Conservation (phyloP, 2,329 filamentous ascomycete species). For the Monosporascus sp. region DNA sequence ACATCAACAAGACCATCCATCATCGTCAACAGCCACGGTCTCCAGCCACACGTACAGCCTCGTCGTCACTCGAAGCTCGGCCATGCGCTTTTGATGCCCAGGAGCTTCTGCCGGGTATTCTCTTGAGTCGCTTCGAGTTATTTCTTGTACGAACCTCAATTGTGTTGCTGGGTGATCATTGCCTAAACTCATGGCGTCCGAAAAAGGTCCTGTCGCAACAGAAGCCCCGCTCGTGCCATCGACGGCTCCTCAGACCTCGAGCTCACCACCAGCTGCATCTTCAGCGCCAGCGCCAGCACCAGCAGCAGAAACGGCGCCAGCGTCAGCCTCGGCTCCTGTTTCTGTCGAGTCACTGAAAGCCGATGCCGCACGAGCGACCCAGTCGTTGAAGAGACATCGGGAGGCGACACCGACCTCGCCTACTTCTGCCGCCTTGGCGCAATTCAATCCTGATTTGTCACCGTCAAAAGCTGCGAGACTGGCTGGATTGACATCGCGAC, state of each 20-base stretch:
- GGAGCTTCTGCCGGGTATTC: slow-evolving; percentile 16
- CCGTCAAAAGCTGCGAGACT: slow-evolving; percentile 51
- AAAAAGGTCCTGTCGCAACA: slow-evolving; percentile 47
- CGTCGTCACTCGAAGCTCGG: slow-evolving; percentile 21
- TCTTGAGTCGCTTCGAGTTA: slow-evolving; percentile 13
- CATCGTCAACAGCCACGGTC: slow-evolving; percentile 27
- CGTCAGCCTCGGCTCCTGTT: slow-evolving; percentile 20
- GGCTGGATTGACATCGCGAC: slow-evolving; percentile 34
- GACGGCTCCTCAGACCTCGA: slow-evolving; percentile 29
- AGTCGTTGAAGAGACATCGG: slow-evolving; percentile 42
- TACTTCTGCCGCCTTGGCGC: slow-evolving; percentile 22
- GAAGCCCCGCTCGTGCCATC: slow-evolving; percentile 40
- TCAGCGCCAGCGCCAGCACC: slow-evolving; percentile 1
- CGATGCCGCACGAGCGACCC: slow-evolving; percentile 30
- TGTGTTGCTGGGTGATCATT: slow-evolving; percentile 13
- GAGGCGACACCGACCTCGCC: slow-evolving; percentile 40
- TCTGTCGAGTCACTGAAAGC: slow-evolving; percentile 36
- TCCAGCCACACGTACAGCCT: slow-evolving; percentile 31
- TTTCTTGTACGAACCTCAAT: slow-evolving; percentile 21
- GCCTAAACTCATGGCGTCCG: slow-evolving; percentile 45
- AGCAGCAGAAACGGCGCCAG: slow-evolving; percentile 24
- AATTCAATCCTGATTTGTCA: slow-evolving; percentile 37
- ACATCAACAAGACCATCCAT: slow-evolving; percentile 25
- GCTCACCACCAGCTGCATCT: slow-evolving; percentile 20
- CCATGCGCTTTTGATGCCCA: slow-evolving; percentile 29